These are phyloP conservation scores for Colletotrichum filicis DNA, from an alignment of 2,329 filamentous ascomycete genomes.

Conservation along the genomic window DNA sequence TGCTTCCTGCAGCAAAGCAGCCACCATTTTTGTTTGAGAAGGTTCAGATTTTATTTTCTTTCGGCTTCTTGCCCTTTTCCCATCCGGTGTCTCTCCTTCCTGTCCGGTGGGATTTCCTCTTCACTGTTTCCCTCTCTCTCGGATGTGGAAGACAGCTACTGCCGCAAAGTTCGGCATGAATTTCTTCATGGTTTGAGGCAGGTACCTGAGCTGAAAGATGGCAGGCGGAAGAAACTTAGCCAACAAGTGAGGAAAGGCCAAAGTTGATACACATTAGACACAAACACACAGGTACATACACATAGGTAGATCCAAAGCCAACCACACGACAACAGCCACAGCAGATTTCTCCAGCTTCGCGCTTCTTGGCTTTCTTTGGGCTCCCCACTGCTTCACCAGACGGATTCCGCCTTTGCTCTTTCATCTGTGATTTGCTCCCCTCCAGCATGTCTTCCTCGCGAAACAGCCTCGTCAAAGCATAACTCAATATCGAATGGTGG, in stretches of 20 bases:
- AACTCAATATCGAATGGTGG: conserved; percentile 20
- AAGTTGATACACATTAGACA: neutral
- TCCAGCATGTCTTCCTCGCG: neutral
- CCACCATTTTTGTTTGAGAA: conserved; percentile 15
- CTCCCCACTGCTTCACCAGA: neutral
- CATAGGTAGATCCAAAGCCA: too few relatives aligned
- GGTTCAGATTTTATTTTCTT: neutral
- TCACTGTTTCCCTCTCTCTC: neutral
- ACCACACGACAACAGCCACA: neutral
- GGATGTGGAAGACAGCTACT: neutral
- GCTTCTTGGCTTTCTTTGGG: neutral
- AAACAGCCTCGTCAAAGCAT: conserved; percentile 28
- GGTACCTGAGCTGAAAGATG: neutral
- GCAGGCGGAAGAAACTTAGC: neutral
- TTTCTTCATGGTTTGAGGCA: neutral
- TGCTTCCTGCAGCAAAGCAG: conserved; percentile 12
- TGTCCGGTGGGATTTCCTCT: neutral
- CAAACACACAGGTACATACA: neutral
- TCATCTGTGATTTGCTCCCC: neutral
- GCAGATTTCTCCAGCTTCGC: neutral
- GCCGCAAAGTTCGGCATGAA: neutral
- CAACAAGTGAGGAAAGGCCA: neutral
- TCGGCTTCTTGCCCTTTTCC: neutral
- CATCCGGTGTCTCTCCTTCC: neutral
- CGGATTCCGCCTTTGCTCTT: neutral